Conservation (phyloP, 805 yeast species). For the Maudiozyma barnettii region DNA sequence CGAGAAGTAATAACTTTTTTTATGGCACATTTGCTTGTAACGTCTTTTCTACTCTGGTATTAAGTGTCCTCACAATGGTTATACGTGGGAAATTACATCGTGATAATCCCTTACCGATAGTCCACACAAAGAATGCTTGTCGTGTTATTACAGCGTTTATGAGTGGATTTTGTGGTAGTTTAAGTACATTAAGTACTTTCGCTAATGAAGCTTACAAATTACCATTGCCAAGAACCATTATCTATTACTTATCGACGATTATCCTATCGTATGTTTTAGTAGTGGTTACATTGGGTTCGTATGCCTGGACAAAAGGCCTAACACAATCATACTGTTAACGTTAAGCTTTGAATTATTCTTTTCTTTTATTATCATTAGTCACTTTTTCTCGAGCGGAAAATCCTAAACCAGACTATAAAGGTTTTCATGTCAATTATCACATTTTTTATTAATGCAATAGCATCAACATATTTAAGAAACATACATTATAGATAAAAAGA, state of each 20-base stretch:
- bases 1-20: constrained; percentile 39
- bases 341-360: too few relatives aligned
- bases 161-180: constrained; percentile 62
- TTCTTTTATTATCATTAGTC: too few relatives aligned
- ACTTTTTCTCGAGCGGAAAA: too few relatives aligned
- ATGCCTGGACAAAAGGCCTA: constrained; percentile 48
- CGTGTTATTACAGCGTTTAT: constrained; percentile 45
- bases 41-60: constrained; percentile 29
- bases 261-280: constrained; percentile 38
- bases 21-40: constrained; percentile 45
- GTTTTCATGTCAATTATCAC: too few relatives aligned
- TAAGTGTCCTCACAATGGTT: constrained; percentile 17
- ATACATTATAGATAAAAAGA: too few relatives aligned
- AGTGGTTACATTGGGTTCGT: constrained; percentile 60
- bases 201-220: constrained; percentile 50
- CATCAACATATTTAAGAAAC: too few relatives aligned
- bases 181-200: constrained; percentile 73
- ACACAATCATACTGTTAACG: constrained; percentile 11
- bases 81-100: constrained; percentile 34
- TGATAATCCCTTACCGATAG: constrained; percentile 20
- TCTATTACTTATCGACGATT: constrained; percentile 45
- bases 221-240: constrained; percentile 31
- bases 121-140: constrained; percentile 32
- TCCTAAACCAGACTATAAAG: too few relatives aligned
- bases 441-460: too few relatives aligned